Conservation (phyloP, 176 grass and related monocot genomes). For the Alopecurus myosuroides region DNA sequence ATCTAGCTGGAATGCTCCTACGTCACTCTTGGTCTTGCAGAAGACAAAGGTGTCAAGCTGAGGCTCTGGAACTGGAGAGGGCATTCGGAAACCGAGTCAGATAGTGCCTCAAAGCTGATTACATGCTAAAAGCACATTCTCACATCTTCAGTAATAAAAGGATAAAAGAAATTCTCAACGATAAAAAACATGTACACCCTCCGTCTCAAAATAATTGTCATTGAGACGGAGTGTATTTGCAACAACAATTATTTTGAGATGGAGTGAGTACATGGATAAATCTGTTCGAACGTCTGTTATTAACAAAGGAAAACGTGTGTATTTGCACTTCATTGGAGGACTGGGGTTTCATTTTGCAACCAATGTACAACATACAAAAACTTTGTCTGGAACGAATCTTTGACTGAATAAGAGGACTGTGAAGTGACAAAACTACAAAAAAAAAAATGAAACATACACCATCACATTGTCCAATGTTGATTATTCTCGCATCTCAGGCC, state of each 20-base stretch:
- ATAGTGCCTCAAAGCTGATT: background rate
- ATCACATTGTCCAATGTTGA: background rate
- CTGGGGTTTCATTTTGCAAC: background rate
- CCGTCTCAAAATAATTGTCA: too few relatives aligned
- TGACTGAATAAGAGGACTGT: background rate
- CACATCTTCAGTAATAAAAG: background rate
- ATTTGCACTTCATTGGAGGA: background rate
- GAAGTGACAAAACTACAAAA: background rate
- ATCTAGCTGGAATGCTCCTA: constrained; percentile 96
- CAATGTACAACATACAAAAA: background rate
- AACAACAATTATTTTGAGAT: too few relatives aligned
- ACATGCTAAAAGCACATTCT: background rate
- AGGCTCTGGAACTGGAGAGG: constrained; percentile 66
- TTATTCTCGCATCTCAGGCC: background rate
- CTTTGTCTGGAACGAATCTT: background rate
- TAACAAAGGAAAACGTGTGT: background rate
- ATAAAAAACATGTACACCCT: background rate
- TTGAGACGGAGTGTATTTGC: too few relatives aligned
- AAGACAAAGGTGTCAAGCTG: constrained; percentile 89
- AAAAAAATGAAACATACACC: background rate
- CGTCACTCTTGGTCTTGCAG: constrained; percentile 82
- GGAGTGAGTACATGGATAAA: background rate
- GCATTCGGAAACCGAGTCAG: background rate
- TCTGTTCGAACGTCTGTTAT: background rate
- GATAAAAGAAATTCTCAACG: background rate